Base-by-base conservation (phyloP, 768 basidiomycete species). In the Lyophyllum semitale region DNA sequence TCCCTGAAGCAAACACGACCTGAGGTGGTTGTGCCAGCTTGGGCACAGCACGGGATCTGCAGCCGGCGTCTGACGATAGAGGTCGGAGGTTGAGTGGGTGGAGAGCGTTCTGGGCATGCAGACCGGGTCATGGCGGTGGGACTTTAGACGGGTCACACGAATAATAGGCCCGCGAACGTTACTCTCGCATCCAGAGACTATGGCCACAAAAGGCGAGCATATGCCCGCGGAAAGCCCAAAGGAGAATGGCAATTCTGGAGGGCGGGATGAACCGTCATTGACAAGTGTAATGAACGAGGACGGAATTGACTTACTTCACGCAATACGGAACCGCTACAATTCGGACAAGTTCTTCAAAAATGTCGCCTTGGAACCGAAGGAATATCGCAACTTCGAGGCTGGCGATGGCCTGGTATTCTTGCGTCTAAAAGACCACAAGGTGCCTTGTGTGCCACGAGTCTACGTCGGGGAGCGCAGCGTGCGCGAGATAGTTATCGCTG, bases 401-500 rank as follows among this genome's bases (percentile, higher is more conserved):
- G n/a, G 44, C 20, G 42, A 63, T 9, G 54, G 56, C 2, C 29
- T 66, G 4, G 44, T 68, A 0, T 66, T 60, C 54, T 18, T 62
- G 11, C 56, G 48, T 17, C 43, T 56, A 3, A 53, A 55, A 9
- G 50, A 50, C 1, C 15, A 32, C 13, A 32, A 45, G 2, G 8
- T 66, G 0, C 47, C 66, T 9, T 63, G 63, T 25, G 59, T 71
- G 0, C 68, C 68, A 1, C 56, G 66, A 9, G 38, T 63, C 4
- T 15, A 30, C 1, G 26, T 62, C 13, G 51, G 59, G 0, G 63
- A 59, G 3, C 22, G 61, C 7, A 60, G 41, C 0, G 26, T 70
- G 0, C 42, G 64, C 0, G 73, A 76, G 42, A 52, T 68, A 0
- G 23, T 78, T 0, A 76, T 77, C 0, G 48, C 60, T 0, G 72